phyloP scores from a whole-genome alignment of 495 filamentous ascomycete genomes.

The Aspergillus steynii region DNA sequence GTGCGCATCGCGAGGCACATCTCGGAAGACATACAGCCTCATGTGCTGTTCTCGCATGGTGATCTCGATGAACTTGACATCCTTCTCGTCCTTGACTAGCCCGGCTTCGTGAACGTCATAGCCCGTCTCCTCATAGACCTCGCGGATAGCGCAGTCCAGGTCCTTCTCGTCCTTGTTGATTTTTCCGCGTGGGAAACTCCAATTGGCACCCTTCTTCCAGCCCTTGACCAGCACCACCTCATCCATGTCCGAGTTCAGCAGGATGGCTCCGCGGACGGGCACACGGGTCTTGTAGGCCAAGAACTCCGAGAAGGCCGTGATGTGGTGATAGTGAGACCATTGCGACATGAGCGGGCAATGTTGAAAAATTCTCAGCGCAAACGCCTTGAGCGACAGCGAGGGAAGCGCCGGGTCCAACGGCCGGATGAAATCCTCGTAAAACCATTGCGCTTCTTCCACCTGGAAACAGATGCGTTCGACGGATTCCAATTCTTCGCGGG shows the following conservation, averaged over 20 bases:
- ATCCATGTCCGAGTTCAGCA: constrained; percentile 91
- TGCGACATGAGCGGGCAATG: constrained; percentile 85
- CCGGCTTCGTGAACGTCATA: constrained; percentile 75
- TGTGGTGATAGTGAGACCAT: constrained; percentile 74
- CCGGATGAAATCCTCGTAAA: constrained; percentile 98
- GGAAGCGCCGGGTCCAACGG: constrained; percentile 83
- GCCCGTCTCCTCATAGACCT: constrained; percentile 95
- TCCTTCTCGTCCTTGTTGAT: constrained; percentile 97
- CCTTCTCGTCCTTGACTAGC: constrained; percentile 63
- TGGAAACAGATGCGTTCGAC: constrained; percentile 96
- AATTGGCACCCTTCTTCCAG: constrained; percentile 94
- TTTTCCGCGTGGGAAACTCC: constrained; percentile 96
- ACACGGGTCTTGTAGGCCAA: constrained; percentile 90
- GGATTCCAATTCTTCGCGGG: constrained; percentile 81
- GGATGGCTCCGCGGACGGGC: constrained; percentile 88
- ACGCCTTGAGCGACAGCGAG: constrained; percentile 76
- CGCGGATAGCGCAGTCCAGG: constrained; percentile 85
- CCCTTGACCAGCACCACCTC: constrained; percentile 89
- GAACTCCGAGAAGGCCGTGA: constrained; percentile 83
- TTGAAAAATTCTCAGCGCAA: constrained; percentile 85
- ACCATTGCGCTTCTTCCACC: constrained; percentile 99
- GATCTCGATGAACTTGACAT: constrained; percentile 78
- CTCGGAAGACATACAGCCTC: constrained; percentile 83
- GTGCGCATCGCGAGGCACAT: constrained; percentile 77
- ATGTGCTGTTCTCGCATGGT: constrained; percentile 92